phyloP scores from a whole-genome alignment of 108 stramenopile species.

The Nitzschia sp. region DNA sequence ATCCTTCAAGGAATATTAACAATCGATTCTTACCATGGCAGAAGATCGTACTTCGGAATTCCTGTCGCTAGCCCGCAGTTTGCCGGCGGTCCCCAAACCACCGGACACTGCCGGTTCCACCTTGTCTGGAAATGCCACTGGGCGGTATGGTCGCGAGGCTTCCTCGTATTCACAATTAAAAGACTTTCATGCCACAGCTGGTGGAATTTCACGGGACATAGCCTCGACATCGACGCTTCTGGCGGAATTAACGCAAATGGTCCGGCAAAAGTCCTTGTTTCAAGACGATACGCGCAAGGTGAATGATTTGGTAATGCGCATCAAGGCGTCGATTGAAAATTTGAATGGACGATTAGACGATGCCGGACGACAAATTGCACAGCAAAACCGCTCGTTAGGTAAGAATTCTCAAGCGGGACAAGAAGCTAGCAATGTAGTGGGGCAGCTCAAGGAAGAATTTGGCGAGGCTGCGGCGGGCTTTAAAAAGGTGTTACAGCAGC shows the following conservation, averaged over 20 bases:
- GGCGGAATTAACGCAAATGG: constrained; percentile 70
- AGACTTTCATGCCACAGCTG: constrained; percentile 73
- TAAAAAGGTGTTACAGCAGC: constrained; percentile 78
- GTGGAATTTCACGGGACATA: constrained; percentile 76
- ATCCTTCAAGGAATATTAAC: too few relatives aligned
- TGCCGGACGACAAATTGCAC: constrained; percentile 55
- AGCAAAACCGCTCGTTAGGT: constrained; percentile 68
- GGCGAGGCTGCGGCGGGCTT: constrained; percentile 79
- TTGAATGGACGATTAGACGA: constrained; percentile 76
- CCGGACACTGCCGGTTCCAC: constrained; percentile 11
- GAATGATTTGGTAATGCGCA: constrained; percentile 73
- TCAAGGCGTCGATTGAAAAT: constrained; percentile 77
- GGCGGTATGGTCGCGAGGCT: constrained; percentile 18
- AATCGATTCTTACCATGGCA: too few relatives aligned
- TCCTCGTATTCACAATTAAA: constrained; percentile 54
- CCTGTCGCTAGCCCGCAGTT: constrained; percentile 59
- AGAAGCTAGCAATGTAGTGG: constrained; percentile 81
- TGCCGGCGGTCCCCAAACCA: constrained; percentile 30
- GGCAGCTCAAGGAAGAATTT: constrained; percentile 78
- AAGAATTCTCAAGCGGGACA: constrained; percentile 78
- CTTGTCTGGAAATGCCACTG: constrained; percentile 18
- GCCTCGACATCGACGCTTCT: constrained; percentile 69
- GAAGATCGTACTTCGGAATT: constrained; percentile 79
- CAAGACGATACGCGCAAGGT: constrained; percentile 68
- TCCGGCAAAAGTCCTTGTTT: constrained; percentile 69